Percentiles rank a stretch among this genome's conserved stretches.
phyloP scores from a whole-genome alignment of 371 early-diverging fungal species.

The Chytridium lagenaria region DNA sequence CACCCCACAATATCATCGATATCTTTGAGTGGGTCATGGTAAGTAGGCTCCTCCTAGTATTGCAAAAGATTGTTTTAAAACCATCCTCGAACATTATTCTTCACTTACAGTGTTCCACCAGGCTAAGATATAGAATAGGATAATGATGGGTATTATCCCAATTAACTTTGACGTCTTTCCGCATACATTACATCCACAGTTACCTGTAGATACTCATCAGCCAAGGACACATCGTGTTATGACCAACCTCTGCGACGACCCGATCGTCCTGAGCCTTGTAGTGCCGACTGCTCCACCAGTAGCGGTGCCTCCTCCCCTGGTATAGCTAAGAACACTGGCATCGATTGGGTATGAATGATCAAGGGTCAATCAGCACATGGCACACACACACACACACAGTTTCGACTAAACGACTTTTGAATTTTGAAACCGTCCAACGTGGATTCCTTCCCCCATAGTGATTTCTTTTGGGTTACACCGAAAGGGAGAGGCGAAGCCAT shows the following conservation, averaged over 20 bases:
- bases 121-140: neutral
- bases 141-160: neutral
- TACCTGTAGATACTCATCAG: neutral
- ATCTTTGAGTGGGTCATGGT: neutral
- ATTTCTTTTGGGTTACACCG: neutral
- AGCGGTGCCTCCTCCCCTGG: conserved; percentile 5
- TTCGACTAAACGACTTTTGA: neutral
- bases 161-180: neutral
- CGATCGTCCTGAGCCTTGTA: neutral
- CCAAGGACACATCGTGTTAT: neutral
- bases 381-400: too few species aligned
- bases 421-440: neutral
- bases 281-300: neutral
- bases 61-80: neutral
- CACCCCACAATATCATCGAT: neutral
- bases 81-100: neutral
- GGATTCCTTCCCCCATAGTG: neutral
- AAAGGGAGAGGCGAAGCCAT: too few species aligned
- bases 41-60: neutral
- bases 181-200: neutral
- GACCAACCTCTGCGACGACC: too few species aligned
- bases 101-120: neutral
- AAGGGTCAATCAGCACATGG: too few species aligned
- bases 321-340: neutral
- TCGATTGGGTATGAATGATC: neutral